Percentiles rank a stretch among this genome's conserved stretches.
phyloP scores from a whole-genome alignment of 805 yeast species.

The Saturnispora ahearnii region DNA sequence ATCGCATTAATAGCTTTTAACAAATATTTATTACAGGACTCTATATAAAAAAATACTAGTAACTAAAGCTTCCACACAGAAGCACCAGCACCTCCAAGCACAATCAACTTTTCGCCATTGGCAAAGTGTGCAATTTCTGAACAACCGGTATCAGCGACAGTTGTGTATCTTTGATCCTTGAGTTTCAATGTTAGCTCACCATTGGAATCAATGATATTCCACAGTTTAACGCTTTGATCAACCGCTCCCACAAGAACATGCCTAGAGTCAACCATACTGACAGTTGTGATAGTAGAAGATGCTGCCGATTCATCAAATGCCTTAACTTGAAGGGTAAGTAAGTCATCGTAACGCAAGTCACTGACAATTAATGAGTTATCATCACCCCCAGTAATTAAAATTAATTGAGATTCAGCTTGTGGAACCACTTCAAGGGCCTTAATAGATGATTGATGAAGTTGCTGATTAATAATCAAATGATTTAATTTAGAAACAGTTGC shows the following conservation, averaged over 20 bases:
- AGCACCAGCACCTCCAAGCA: constrained; percentile 78
- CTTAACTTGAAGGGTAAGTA: constrained; percentile 21
- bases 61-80: constrained; percentile 18
- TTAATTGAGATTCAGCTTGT: constrained; percentile 6
- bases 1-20: background rate
- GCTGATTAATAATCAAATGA: constrained; percentile 32
- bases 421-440: constrained; percentile 41
- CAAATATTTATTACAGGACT: background rate
- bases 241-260: constrained; percentile 61
- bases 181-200: constrained; percentile 25
- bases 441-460: constrained; percentile 79
- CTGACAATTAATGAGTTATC: constrained; percentile 63
- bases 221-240: constrained; percentile 67
- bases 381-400: constrained; percentile 79
- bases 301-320: constrained; percentile 53
- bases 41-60: background rate
- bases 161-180: constrained; percentile 47
- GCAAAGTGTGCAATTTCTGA: constrained; percentile 32
- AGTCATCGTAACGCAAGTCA: constrained; percentile 20
- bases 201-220: constrained; percentile 34
- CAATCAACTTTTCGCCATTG: constrained; percentile 26
- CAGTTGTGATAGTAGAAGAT: constrained; percentile 75
- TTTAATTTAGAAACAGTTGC: constrained; percentile 6
- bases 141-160: constrained; percentile 88
- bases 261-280: constrained; percentile 29